A percentile compares a stretch with the other conserved stretches of the same genome.
These are phyloP conservation scores for Curvularia eragrostidis DNA, from an alignment of 2,329 filamentous ascomycete genomes.

Conservation along the genomic window DNA sequence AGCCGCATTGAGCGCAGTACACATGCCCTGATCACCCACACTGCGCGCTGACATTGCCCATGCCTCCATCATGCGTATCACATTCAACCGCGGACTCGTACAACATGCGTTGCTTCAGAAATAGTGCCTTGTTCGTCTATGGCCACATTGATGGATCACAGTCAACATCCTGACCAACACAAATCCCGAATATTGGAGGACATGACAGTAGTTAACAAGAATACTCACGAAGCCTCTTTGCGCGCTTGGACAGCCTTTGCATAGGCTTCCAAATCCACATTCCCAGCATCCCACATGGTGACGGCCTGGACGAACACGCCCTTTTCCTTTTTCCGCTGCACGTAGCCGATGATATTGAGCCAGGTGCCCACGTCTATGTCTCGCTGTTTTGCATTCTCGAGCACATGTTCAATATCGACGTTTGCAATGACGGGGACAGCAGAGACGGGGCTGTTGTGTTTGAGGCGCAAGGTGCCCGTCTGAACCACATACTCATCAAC, in stretches of 20 bases:
- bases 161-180: no score
- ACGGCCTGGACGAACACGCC: slow-evolving; percentile 71
- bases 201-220: not conserved
- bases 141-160: not conserved
- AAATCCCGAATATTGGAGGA: not conserved
- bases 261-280: slow-evolving; percentile 74
- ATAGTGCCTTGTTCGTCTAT: not conserved
- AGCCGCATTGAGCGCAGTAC: not conserved
- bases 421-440: slow-evolving; percentile 55
- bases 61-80: not conserved
- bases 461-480: slow-evolving; percentile 69
- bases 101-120: no score
- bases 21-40: not conserved
- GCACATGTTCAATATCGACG: slow-evolving; percentile 75
- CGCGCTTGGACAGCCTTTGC: slow-evolving; percentile 58
- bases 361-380: slow-evolving; percentile 78
- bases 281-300: slow-evolving; percentile 77
- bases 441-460: slow-evolving; percentile 67
- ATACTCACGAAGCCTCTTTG: slow-evolving; percentile 1
- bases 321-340: slow-evolving; percentile 49
- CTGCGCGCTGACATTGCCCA: not conserved
- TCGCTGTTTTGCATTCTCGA: slow-evolving; percentile 68
- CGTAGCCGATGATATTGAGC: slow-evolving; percentile 88
- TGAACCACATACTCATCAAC: slow-evolving; percentile 64
- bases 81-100: not conserved